Percentiles rank a stretch among this genome's conserved stretches.
phyloP scores from a whole-genome alignment of 331 rosid genomes.

The Ulmus americana region DNA sequence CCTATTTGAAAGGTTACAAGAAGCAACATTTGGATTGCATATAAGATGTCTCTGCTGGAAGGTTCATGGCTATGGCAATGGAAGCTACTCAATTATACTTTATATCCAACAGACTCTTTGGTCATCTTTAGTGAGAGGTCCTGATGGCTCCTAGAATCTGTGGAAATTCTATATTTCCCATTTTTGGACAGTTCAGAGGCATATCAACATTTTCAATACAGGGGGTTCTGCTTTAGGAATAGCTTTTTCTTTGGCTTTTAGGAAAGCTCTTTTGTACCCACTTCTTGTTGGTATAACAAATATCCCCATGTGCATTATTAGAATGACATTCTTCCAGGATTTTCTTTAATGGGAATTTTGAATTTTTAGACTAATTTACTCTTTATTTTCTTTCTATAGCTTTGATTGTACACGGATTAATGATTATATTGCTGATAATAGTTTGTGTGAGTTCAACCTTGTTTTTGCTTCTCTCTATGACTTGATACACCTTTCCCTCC shows the following conservation, averaged over 20 bases:
- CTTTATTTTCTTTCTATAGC: slow-evolving; percentile 16
- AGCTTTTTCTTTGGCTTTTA: slow-evolving; percentile 15
- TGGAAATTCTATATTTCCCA: slow-evolving; percentile 24
- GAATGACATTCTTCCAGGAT: slow-evolving; percentile 33
- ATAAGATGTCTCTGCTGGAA: slow-evolving; percentile 25
- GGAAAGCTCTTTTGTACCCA: slow-evolving; percentile 29
- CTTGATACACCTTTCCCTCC: not conserved
- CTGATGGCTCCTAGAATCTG: slow-evolving; percentile 26
- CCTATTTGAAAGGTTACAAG: not conserved
- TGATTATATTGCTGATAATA: not conserved
- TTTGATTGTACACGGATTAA: not conserved
- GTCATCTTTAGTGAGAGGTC: slow-evolving; percentile 35
- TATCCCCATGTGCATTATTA: slow-evolving; percentile 26
- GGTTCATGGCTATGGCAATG: slow-evolving; percentile 25
- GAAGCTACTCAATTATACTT: slow-evolving; percentile 23
- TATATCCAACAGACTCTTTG: slow-evolving; percentile 27
- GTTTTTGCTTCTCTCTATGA: not conserved
- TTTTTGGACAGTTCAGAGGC: slow-evolving; percentile 16
- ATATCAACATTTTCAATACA: slow-evolving; percentile 31
- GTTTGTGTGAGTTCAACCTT: no score
- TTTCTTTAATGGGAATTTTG: slow-evolving; percentile 38
- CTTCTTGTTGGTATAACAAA: slow-evolving; percentile 27
- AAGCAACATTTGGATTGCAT: slow-evolving; percentile 26
- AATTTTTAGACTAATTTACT: slow-evolving; percentile 27
- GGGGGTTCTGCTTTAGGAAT: slow-evolving; percentile 8